phyloP scores from a whole-genome alignment of 768 basidiomycete species.

The Leccinum boreale region DNA sequence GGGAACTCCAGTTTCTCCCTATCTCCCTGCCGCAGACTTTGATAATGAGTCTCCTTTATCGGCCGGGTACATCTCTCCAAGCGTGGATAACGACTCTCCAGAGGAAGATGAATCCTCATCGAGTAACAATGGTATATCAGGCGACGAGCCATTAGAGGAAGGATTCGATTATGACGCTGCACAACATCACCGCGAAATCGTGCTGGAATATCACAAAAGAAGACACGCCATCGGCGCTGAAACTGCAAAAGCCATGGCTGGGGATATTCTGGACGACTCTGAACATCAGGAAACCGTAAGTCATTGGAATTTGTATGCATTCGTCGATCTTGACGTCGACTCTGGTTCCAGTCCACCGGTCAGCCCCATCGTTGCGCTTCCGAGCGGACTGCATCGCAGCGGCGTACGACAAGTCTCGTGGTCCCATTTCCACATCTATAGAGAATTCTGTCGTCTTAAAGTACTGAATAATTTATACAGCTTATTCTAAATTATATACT shows the following conservation, averaged over 20 bases:
- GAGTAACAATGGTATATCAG: slow-evolving; percentile 26
- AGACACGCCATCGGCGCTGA: slow-evolving; percentile 54
- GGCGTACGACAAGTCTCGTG: slow-evolving; percentile 43
- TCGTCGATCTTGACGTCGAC: background rate
- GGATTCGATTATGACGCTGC: slow-evolving; percentile 59
- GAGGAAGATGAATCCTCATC: slow-evolving; percentile 17
- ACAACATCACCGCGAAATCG: slow-evolving; percentile 71
- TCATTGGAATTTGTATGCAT: slow-evolving; percentile 2
- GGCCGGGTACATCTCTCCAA: slow-evolving; percentile 32
- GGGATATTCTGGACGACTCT: slow-evolving; percentile 41
- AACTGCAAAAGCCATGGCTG: slow-evolving; percentile 48
- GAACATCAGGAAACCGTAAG: slow-evolving; percentile 46
- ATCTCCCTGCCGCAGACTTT: slow-evolving; percentile 43
- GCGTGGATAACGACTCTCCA: slow-evolving; percentile 27
- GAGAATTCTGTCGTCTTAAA: slow-evolving; percentile 37
- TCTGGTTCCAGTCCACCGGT: slow-evolving; percentile 33
- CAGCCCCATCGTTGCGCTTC: slow-evolving; percentile 63
- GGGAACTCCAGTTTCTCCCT: slow-evolving; percentile 15
- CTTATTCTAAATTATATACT: no score
- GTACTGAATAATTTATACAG: no score
- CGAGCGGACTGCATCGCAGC: slow-evolving; percentile 54
- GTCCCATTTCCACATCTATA: slow-evolving; percentile 37
- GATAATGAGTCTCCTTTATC: slow-evolving; percentile 62
- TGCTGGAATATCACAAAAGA: slow-evolving; percentile 65
- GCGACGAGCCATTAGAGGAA: slow-evolving; percentile 44